phyloP scores from a whole-genome alignment of 257 asterid genomes.

The Solanum clarkiae region DNA sequence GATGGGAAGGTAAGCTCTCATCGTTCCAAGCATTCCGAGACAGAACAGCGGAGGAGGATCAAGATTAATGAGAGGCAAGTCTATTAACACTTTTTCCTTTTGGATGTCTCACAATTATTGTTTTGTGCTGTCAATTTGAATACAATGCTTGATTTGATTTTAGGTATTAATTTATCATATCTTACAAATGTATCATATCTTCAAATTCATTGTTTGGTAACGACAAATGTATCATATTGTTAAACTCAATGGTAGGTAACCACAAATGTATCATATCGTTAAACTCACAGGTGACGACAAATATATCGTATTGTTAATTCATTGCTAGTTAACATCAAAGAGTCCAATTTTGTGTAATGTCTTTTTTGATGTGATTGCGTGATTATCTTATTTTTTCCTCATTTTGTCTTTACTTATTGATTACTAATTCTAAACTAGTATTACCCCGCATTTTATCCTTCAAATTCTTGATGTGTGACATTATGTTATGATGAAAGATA shows the following conservation, averaged over 20 bases:
- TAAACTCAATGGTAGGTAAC: no score
- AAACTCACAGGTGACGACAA: not conserved
- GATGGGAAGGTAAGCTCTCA: conserved; percentile 34
- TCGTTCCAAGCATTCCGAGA: conserved; percentile 83
- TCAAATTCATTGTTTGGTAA: not conserved
- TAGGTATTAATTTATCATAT: no score
- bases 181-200: not conserved
- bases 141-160: not conserved
- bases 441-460: no score
- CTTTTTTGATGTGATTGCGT: not conserved
- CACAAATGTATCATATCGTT: not conserved
- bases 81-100: not conserved
- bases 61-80: conserved; percentile 76
- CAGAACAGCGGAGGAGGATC: conserved; percentile 77
- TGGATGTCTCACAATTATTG: not conserved
- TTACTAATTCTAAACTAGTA: no score
- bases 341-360: not conserved
- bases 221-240: not conserved
- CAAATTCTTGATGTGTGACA: not conserved
- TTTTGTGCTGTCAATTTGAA: not conserved
- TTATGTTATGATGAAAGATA: no score
- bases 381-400: not conserved
- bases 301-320: not conserved
- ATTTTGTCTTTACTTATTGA: not conserved
- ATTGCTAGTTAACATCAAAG: not conserved